Evolutionary conservation across 2,329 filamentous ascomycete genomes (phyloP), one percentile per base, ranked within the genome.

Genomic region (Neopestalotiopsis sp.): DNA sequence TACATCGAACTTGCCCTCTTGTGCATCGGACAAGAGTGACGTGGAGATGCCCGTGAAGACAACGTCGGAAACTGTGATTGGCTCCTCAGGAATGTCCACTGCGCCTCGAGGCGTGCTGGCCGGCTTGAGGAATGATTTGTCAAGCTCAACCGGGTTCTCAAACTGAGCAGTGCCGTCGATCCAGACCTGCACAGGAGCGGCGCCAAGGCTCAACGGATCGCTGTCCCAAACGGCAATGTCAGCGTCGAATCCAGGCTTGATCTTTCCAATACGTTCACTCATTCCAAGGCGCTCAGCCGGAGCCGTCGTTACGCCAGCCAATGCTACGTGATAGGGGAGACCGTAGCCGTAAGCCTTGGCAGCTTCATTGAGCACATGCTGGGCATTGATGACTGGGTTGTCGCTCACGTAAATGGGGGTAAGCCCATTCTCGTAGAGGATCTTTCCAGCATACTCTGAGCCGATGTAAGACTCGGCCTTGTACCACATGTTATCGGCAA

Each of bases 401-500:
- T 92, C 90, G 70, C 87, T 90, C n/a, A 92, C 90, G 71, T 91
- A 92, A 28, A 91, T 86, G 1, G 89, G 85, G 0, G 89, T 91
- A 40, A 93, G 82, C 32, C 88, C 90, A 68, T 87, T 84, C 28
- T 92, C 90, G 72, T 89, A 89, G 0, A 93, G 83, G 4, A 89
- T 84, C 75, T 91, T 92, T 32, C 90, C 90, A 1, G 90, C 90
- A 69, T 87, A 87, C 76, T 92, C 89, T 12, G 89, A 91, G 0
- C 86, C 90, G 4, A 87, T 81, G 72, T 90, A 91, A 0, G 90
- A 82, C 79, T 93, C 91, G 1, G 87, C 83, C 79, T 93, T 92
- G 84, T 92, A 93, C 77, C 88, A 91, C 88, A 92, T 92, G 76
- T 90, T 91, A 74, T 92, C 90, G 10, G 91, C 90, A 73, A 93